Evolutionary conservation across 2,329 filamentous ascomycete species (phyloP).

Genomic region (Epichloe gansuensis): DNA sequence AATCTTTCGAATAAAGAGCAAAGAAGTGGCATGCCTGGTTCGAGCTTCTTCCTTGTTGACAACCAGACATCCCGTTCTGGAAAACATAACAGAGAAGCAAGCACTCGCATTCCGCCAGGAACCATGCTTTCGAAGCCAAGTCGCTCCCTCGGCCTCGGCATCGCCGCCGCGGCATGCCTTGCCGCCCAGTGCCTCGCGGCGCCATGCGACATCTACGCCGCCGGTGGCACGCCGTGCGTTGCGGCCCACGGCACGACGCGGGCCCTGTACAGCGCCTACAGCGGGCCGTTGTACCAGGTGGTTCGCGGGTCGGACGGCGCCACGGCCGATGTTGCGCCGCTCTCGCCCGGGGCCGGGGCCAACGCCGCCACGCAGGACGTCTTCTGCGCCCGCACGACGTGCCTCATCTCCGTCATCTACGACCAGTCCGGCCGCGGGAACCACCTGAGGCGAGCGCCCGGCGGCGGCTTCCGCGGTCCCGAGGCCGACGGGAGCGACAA

Average conservation of each 20-base stretch:
- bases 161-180: not conserved
- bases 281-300: slow-evolving; percentile 46
- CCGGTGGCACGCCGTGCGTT: slow-evolving; percentile 48
- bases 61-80: too few species aligned
- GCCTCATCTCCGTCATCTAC: slow-evolving; percentile 51
- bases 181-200: not conserved
- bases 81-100: too few species aligned
- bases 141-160: not conserved
- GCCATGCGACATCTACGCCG: slow-evolving; percentile 50
- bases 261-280: slow-evolving; percentile 43
- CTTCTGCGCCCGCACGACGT: slow-evolving; percentile 50
- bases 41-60: too few species aligned
- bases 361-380: slow-evolving; percentile 47
- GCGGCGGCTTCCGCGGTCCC: slow-evolving; percentile 44
- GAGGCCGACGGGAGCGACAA: slow-evolving; percentile 46
- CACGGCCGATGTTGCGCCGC: slow-evolving; percentile 5
- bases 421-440: slow-evolving; percentile 52
- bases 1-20: too few species aligned
- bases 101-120: too few species aligned
- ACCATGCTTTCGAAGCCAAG: not conserved
- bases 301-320: slow-evolving; percentile 36
- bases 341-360: slow-evolving; percentile 40
- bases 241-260: slow-evolving; percentile 55
- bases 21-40: too few species aligned
- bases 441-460: slow-evolving; percentile 47